Evolutionary conservation across 177 flowering plant species (phyloP).

Genomic region (Vitis hybrid): DNA sequence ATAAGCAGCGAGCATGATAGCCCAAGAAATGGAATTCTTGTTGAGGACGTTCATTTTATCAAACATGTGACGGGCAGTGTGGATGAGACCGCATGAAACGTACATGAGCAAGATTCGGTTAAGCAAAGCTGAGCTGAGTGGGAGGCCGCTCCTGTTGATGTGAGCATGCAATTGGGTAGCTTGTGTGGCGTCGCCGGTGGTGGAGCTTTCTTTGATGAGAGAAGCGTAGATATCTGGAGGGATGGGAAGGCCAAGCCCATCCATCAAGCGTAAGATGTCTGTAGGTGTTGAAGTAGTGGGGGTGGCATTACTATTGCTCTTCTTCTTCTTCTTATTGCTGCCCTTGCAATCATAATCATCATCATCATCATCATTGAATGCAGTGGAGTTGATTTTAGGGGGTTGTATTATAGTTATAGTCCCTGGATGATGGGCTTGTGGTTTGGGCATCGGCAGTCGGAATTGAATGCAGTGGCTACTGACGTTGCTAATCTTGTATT

Average conservation of each 20-base stretch:
- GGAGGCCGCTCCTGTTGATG: slow-evolving; percentile 27
- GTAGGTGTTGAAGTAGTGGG: slow-evolving; percentile 11
- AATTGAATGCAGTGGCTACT: too few relatives aligned
- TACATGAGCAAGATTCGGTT: slow-evolving; percentile 59
- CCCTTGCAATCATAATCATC: too few relatives aligned
- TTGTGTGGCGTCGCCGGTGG: slow-evolving; percentile 20
- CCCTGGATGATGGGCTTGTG: too few relatives aligned
- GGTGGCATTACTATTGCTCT: too few relatives aligned
- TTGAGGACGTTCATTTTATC: slow-evolving; percentile 38
- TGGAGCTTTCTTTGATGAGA: slow-evolving; percentile 58
- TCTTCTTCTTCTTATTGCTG: too few relatives aligned
- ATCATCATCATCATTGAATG: too few relatives aligned
- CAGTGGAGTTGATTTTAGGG: too few relatives aligned
- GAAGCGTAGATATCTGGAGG: slow-evolving; percentile 44
- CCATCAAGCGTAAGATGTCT: slow-evolving; percentile 53
- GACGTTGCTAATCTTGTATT: too few relatives aligned
- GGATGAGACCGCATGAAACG: slow-evolving; percentile 33
- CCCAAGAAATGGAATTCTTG: slow-evolving; percentile 51
- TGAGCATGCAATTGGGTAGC: slow-evolving; percentile 48
- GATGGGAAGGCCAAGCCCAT: slow-evolving; percentile 41
- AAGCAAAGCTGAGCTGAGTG: slow-evolving; percentile 21
- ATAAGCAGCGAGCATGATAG: slow-evolving; percentile 45
- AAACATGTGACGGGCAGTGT: slow-evolving; percentile 53
- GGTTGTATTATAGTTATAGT: too few relatives aligned
- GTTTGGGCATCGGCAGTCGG: too few relatives aligned